Conservation (phyloP, 2,329 filamentous ascomycete species). For the Elsinoe necatrix region DNA sequence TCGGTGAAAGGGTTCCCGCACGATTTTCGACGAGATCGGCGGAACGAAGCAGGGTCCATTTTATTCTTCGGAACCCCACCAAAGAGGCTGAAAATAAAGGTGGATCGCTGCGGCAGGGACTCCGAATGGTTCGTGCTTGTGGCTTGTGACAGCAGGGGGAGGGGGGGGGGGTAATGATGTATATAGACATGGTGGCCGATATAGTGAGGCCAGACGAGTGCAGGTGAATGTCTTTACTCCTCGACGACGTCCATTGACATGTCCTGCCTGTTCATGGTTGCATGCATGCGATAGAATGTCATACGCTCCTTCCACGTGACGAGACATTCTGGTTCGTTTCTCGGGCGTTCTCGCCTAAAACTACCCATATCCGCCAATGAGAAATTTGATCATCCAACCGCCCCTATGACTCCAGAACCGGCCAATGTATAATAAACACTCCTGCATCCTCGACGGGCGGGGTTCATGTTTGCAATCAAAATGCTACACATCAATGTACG, state of each 20-base stretch:
- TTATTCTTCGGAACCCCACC: not conserved
- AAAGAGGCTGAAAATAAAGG: not conserved
- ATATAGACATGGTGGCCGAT: not conserved
- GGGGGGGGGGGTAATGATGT: not conserved
- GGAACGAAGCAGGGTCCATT: conserved; percentile 5
- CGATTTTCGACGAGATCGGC: conserved; percentile 12
- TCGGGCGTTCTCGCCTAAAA: conserved; percentile 1
- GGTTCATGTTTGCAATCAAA: conserved; percentile 1
- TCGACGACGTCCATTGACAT: not conserved
- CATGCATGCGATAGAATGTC: not conserved
- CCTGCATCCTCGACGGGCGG: not conserved
- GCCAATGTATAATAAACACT: not conserved
- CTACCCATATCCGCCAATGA: not conserved
- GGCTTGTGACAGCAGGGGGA: not conserved
- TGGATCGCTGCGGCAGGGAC: not conserved
- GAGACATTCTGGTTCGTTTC: not conserved
- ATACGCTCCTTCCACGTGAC: not conserved
- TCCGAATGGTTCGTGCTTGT: not conserved
- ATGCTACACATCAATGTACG: not conserved
- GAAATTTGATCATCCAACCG: not conserved
- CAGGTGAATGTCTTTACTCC: not conserved
- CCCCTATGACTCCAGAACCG: not conserved
- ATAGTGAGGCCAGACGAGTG: not conserved
- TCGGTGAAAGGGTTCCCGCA: conserved; percentile 9
- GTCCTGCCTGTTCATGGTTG: too few species aligned